Percentiles rank a stretch among this genome's conserved stretches.
phyloP scores from a whole-genome alignment of 1,139 yeast genomes.

The Blastobotrys aristatus region DNA sequence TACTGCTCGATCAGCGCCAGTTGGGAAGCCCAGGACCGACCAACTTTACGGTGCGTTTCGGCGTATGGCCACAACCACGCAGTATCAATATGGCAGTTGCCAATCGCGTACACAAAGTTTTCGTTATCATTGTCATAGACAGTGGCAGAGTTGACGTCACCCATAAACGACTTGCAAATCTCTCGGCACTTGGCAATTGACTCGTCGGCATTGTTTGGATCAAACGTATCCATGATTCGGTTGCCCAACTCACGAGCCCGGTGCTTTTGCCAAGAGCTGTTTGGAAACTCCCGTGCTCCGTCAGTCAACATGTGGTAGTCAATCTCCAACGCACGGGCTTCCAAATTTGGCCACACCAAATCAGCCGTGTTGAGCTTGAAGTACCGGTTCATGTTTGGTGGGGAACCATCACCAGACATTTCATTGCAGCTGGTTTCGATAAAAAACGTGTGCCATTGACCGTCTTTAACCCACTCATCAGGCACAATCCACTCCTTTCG shows the following conservation, averaged over 20 bases:
- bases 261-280: conserved; percentile 74
- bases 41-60: conserved; percentile 85
- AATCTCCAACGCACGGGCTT: conserved; percentile 68
- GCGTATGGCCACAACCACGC: conserved; percentile 99
- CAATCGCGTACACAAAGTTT: conserved; percentile 65
- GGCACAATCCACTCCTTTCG: conserved; percentile 79
- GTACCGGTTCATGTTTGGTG: conserved; percentile 63
- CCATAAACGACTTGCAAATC: conserved; percentile 61
- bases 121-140: conserved; percentile 43
- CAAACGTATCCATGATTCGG: conserved; percentile 76
- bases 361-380: conserved; percentile 68
- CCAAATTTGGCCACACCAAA: conserved; percentile 71
- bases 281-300: conserved; percentile 81
- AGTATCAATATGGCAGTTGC: conserved; percentile 95
- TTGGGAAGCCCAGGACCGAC: conserved; percentile 94
- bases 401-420: conserved; percentile 81
- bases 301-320: conserved; percentile 90
- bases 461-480: conserved; percentile 43
- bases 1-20: conserved; percentile 75
- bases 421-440: conserved; percentile 92
- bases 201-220: conserved; percentile 43
- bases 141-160: conserved; percentile 56
- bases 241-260: conserved; percentile 75
- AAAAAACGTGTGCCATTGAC: conserved; percentile 51
- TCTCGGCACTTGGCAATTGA: conserved; percentile 59